phyloP scores from a whole-genome alignment of 257 asterid genomes.

The Solanum appendiculatum region DNA sequence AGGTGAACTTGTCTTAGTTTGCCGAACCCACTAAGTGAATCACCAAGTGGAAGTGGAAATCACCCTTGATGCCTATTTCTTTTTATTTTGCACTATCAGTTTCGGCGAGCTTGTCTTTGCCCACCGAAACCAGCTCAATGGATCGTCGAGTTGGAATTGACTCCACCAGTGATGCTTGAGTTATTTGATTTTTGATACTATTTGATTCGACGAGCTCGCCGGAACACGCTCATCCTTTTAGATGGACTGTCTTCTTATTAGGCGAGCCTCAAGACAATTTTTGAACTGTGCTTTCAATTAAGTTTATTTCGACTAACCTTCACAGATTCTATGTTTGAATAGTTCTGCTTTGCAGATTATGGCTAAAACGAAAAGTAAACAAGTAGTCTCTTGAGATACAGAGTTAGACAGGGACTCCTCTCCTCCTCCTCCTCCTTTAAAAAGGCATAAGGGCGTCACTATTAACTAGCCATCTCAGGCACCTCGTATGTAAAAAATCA shows the following conservation, averaged over 20 bases:
- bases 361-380: too few relatives aligned
- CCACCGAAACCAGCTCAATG: neutral
- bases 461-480: neutral
- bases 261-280: neutral
- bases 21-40: neutral
- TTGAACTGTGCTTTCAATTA: neutral
- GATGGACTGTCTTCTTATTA: accelerated
- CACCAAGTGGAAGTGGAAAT: neutral
- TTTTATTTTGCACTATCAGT: neutral
- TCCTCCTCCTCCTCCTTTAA: neutral
- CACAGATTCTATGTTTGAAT: neutral
- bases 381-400: too few relatives aligned
- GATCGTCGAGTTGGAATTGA: neutral
- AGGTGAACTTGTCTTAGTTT: too few relatives aligned
- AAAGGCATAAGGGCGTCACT: too few relatives aligned
- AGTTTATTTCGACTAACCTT: neutral
- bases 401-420: too few relatives aligned
- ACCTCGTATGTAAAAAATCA: neutral
- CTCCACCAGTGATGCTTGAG: neutral
- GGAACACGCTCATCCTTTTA: neutral
- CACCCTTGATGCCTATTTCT: neutral
- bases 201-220: neutral
- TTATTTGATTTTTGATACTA: too few relatives aligned
- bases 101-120: neutral
- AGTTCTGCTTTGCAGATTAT: neutral